Conservation (phyloP, 768 basidiomycete species). For the Trametes cubensis region DNA sequence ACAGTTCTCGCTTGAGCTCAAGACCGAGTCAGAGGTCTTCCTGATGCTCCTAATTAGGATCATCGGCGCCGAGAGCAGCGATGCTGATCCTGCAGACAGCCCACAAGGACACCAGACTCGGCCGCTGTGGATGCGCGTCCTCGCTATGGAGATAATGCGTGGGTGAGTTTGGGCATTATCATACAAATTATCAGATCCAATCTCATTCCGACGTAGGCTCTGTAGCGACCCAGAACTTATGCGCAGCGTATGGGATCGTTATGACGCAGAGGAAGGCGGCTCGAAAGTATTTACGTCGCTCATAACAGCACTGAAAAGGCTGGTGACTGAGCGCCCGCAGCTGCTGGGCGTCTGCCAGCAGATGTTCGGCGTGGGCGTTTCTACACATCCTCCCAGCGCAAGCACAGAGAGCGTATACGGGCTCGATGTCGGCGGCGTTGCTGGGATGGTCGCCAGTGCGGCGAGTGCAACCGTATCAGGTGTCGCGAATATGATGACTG, state of each 20-base stretch:
- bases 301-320: constrained; percentile 79
- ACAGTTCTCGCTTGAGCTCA: constrained; percentile 81
- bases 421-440: constrained; percentile 66
- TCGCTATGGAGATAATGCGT: constrained; percentile 91
- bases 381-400: constrained; percentile 38
- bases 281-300: constrained; percentile 78
- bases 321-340: constrained; percentile 87
- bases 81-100: constrained; percentile 26
- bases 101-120: constrained; percentile 36
- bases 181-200: background rate
- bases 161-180: constrained; percentile 51
- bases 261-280: constrained; percentile 61
- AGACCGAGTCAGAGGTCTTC: constrained; percentile 86
- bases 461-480: constrained; percentile 84
- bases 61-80: constrained; percentile 54
- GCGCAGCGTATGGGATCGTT: constrained; percentile 77
- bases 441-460: constrained; percentile 81
- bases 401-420: constrained; percentile 51
- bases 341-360: constrained; percentile 79
- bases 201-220: constrained; percentile 44
- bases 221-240: constrained; percentile 82
- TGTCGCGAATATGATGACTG: constrained; percentile 83
- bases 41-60: constrained; percentile 70
- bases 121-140: constrained; percentile 86
- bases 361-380: constrained; percentile 79